phyloP scores from a whole-genome alignment of 2,329 filamentous ascomycete species.

The Claviceps spartinae region DNA sequence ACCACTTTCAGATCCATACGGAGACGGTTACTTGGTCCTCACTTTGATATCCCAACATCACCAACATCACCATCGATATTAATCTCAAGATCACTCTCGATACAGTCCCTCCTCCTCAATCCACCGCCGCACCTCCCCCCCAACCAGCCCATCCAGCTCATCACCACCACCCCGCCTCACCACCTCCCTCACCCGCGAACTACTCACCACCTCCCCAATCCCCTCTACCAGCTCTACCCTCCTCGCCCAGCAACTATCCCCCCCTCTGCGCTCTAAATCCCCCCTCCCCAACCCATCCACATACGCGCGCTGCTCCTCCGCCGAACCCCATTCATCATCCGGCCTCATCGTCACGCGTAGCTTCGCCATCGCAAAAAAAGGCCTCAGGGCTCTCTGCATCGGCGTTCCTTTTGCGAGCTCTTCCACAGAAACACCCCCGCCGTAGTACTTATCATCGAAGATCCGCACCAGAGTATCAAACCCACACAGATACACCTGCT shows the following conservation, averaged over 20 bases:
- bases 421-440: not conserved
- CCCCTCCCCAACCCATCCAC: slow-evolving; percentile 34
- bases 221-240: slow-evolving; percentile 47
- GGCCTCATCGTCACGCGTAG: slow-evolving; percentile 52
- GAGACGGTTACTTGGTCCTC: no score
- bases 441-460: slow-evolving; percentile 60
- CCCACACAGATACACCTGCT: slow-evolving; percentile 58
- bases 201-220: slow-evolving; percentile 31
- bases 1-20: no score
- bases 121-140: slow-evolving; percentile 41
- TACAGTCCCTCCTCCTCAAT: slow-evolving; percentile 46
- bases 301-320: slow-evolving; percentile 33
- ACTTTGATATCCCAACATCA: no score
- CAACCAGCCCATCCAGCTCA: slow-evolving; percentile 39
- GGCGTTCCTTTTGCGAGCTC: not conserved
- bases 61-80: not conserved
- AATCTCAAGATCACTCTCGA: slow-evolving; percentile 2
- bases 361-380: slow-evolving; percentile 49
- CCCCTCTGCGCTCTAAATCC: slow-evolving; percentile 38
- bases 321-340: slow-evolving; percentile 43
- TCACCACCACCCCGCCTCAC: slow-evolving; percentile 33
- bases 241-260: slow-evolving; percentile 41
- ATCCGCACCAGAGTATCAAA: slow-evolving; percentile 66
- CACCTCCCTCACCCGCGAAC: slow-evolving; percentile 49
- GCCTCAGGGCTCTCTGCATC: slow-evolving; percentile 41